phyloP scores from a whole-genome alignment of 140 eudicot genomes.

The Erigeron philadelphicus region DNA sequence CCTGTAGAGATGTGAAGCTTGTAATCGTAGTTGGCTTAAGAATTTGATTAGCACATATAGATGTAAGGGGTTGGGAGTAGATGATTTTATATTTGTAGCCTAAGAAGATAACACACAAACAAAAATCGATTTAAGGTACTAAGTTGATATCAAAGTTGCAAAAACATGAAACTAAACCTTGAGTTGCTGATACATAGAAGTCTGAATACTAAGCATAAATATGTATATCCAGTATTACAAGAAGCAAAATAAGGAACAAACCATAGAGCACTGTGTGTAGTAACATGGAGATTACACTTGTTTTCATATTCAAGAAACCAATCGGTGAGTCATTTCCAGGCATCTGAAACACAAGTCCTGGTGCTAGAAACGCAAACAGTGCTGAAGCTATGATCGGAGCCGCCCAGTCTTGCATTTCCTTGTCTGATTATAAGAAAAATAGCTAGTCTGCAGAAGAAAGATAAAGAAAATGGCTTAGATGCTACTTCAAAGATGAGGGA shows the following conservation, averaged over 20 bases:
- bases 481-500: conserved; percentile 17
- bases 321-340: conserved; percentile 73
- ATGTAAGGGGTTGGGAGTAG: not conserved
- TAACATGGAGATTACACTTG: conserved; percentile 60
- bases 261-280: conserved; percentile 69
- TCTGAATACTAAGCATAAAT: conserved; percentile 48
- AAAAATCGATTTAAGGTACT: not conserved
- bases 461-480: conserved; percentile 5
- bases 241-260: conserved; percentile 77
- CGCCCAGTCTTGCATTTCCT: conserved; percentile 73
- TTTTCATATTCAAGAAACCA: conserved; percentile 91
- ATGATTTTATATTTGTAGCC: not conserved
- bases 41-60: not conserved
- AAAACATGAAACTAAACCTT: not conserved
- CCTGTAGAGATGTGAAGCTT: not conserved
- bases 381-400: conserved; percentile 79
- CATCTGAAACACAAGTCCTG: conserved; percentile 72
- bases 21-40: not conserved
- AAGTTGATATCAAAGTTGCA: conserved; percentile 17
- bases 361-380: conserved; percentile 72
- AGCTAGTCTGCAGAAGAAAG: not conserved
- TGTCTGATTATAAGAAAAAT: conserved; percentile 14
- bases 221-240: conserved; percentile 73
- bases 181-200: not conserved
- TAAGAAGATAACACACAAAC: not conserved